Conservation (phyloP, 2,329 filamentous ascomycete species). For the Tolypocladium tropicale region DNA sequence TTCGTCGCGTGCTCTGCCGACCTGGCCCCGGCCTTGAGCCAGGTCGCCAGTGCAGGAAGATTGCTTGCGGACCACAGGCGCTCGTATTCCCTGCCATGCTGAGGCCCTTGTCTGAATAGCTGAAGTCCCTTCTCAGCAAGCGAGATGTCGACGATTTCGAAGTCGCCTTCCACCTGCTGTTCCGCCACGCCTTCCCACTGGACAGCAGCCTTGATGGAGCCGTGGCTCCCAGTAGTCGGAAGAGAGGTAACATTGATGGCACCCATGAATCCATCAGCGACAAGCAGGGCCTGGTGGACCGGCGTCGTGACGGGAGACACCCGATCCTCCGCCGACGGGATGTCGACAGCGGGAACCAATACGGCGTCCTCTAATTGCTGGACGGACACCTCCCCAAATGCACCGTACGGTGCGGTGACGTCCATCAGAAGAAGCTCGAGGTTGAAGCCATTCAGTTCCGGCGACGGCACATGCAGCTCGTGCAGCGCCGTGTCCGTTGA, state of each 20-base stretch:
- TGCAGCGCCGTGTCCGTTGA: constrained; percentile 31
- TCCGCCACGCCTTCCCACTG: constrained; percentile 39
- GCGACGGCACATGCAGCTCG: constrained; percentile 54
- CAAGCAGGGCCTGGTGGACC: constrained; percentile 70
- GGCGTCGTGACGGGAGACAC: constrained; percentile 64
- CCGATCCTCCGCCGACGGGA: constrained; percentile 53
- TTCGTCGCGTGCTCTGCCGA: constrained; percentile 42
- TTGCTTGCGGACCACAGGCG: constrained; percentile 65
- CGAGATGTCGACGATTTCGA: constrained; percentile 52
- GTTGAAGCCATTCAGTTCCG: constrained; percentile 47
- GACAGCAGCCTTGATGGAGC: constrained; percentile 44
- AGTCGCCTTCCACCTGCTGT: constrained; percentile 27
- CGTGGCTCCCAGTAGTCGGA: constrained; percentile 24
- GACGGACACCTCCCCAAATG: constrained; percentile 21
- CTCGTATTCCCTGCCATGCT: constrained; percentile 63
- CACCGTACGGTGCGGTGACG: constrained; percentile 27
- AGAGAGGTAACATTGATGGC: constrained; percentile 43
- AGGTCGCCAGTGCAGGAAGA: constrained; percentile 51
- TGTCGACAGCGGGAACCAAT: constrained; percentile 67
- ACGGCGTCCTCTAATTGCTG: constrained; percentile 50
- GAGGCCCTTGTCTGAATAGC: constrained; percentile 57
- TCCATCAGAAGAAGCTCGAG: constrained; percentile 54
- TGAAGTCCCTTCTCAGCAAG: constrained; percentile 52
- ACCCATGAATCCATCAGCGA: constrained; percentile 63
- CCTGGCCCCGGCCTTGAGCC: constrained; percentile 46